A percentile compares a stretch with the other conserved stretches of the same genome.
Conservation (phyloP, 768 basidiomycete genomes). For the Suillus cothurnatus region DNA sequence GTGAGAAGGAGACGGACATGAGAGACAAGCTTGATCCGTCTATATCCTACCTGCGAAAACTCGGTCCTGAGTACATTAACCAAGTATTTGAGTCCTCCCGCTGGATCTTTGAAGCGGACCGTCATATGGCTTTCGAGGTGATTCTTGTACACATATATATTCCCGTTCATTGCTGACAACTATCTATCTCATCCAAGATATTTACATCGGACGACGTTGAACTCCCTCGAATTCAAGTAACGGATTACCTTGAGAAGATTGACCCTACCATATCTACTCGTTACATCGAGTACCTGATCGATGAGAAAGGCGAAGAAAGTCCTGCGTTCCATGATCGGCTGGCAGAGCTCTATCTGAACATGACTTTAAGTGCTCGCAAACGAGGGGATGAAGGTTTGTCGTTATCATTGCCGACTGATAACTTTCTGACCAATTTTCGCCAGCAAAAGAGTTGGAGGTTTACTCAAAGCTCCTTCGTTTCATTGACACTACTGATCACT, state of each 20-base stretch:
- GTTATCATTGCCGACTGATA: not conserved
- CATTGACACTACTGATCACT: slow-evolving; percentile 68
- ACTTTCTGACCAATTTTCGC: slow-evolving; percentile 10
- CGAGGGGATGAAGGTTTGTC: slow-evolving; percentile 58
- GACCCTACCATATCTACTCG: slow-evolving; percentile 68
- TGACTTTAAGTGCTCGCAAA: slow-evolving; percentile 61
- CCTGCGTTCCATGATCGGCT: slow-evolving; percentile 84
- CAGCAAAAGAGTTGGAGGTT: slow-evolving; percentile 50
- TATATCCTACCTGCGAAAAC: slow-evolving; percentile 86
- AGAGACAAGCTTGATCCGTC: slow-evolving; percentile 83
- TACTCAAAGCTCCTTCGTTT: slow-evolving; percentile 79
- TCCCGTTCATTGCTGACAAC: not conserved
- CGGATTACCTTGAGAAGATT: slow-evolving; percentile 75
- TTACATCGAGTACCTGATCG: slow-evolving; percentile 86
- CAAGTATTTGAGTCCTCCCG: slow-evolving; percentile 80
- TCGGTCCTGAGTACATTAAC: slow-evolving; percentile 79
- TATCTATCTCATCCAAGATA: slow-evolving; percentile 52
- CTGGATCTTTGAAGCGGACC: slow-evolving; percentile 84
- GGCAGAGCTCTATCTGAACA: slow-evolving; percentile 81
- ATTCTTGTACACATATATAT: slow-evolving; percentile 5
- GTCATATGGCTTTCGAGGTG: slow-evolving; percentile 78
- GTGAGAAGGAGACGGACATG: slow-evolving; percentile 73
- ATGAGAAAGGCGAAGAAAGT: slow-evolving; percentile 67
- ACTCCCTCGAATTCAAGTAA: slow-evolving; percentile 75
- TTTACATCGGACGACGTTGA: slow-evolving; percentile 96